Evolutionary conservation across 345 rosid genomes (phyloP).

Genomic region (Laguncularia racemosa): DNA sequence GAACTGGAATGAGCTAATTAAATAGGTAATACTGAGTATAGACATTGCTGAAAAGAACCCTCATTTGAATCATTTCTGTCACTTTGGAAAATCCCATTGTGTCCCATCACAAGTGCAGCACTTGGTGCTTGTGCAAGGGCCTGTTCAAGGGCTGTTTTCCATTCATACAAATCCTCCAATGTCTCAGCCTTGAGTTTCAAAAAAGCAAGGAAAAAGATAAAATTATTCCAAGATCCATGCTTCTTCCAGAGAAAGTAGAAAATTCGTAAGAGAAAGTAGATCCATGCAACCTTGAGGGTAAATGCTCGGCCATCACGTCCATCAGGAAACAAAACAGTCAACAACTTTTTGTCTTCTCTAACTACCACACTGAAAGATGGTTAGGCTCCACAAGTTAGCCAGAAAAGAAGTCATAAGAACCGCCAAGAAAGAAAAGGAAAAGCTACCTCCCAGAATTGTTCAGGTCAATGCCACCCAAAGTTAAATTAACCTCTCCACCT

Average conservation of each 20-base stretch:
- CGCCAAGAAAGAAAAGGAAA: slow-evolving; percentile 10
- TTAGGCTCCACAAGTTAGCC: slow-evolving; percentile 1
- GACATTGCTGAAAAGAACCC: slow-evolving; percentile 79
- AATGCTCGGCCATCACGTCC: slow-evolving; percentile 99
- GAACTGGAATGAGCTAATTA: neutral
- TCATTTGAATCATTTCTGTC: slow-evolving; percentile 69
- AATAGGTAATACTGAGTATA: slow-evolving; percentile 19
- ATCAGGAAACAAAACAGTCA: slow-evolving; percentile 96
- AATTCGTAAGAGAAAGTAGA: neutral
- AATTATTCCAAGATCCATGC: neutral
- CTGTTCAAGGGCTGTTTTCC: slow-evolving; percentile 91
- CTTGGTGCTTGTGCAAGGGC: slow-evolving; percentile 97
- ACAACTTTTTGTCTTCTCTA: slow-evolving; percentile 87
- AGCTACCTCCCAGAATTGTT: slow-evolving; percentile 93
- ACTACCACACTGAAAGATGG: slow-evolving; percentile 77
- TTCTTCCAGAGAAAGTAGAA: neutral
- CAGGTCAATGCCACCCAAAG: slow-evolving; percentile 95
- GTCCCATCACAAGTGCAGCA: slow-evolving; percentile 96
- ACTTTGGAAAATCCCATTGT: slow-evolving; percentile 74
- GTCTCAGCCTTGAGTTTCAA: slow-evolving; percentile 72
- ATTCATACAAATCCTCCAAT: slow-evolving; percentile 80
- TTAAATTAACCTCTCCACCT: slow-evolving; percentile 93
- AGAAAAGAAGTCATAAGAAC: slow-evolving; percentile 15
- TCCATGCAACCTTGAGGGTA: slow-evolving; percentile 89
- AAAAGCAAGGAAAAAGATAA: neutral